Evolutionary conservation across 306 rosid genomes (phyloP), one percentile per base, ranked within the genome.

Genomic region (Quercus agrifolia): DNA sequence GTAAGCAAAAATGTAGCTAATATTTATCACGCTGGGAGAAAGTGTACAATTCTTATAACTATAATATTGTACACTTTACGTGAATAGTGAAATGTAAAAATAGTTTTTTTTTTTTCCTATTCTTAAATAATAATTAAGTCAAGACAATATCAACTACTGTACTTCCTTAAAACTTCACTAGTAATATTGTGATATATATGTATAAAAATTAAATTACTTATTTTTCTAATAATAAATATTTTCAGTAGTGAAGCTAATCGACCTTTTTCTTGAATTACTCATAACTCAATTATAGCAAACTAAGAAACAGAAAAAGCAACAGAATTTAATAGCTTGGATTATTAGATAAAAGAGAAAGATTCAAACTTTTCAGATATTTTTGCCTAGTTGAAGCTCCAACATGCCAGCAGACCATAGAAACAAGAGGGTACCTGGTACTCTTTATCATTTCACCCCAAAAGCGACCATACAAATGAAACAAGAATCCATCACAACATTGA

Each of bases 361-460:
- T 31, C 71, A 31, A 44, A 18, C 14, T 31, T 66, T 66, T 66
- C 15, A 31, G 15, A 72, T 72, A 23, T 4, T 7, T 7, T 1
- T 33, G n/a, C 17, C 59, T 11, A 54, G 56, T 74, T 56, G 79
- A 74, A 66, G 56, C 23, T 73, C 31, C 74, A 25, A 51, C 51
- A 33, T 63, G 52, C 44, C 30, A 51, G 55, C 33, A 21, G 21
- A 70, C 72, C 38, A 46, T 49, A 44, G 49, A 58, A 58, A 6
- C 38, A 56, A 5, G 5, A 15, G 58, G 82, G 89, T 75, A 89
- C 83, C 85, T 1, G 83, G 77, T 88, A 63, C 90, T 77, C 85
- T 21, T 55, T 55, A 79, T 83, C 86, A 75, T 71, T 80, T 82
- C 79, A 81, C 12, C 11, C 76, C 72, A 74, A 56, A 79, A 77